Percentiles rank a stretch among this genome's conserved stretches.
Evolutionary conservation across 495 filamentous ascomycete genomes (phyloP).

Genomic region (Annulohypoxylon nitens): DNA sequence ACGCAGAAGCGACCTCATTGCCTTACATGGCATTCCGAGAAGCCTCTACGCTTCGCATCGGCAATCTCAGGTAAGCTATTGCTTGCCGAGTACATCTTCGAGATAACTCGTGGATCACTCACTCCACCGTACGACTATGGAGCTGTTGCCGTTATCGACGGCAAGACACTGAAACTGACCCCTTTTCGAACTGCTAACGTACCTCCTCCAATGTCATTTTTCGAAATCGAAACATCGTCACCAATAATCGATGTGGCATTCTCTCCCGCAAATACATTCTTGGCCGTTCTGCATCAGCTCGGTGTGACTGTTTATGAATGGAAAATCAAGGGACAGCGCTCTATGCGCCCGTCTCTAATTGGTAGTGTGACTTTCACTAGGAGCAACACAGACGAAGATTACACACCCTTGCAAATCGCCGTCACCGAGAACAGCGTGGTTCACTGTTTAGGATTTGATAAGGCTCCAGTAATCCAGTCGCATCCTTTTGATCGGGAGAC

Average conservation of each 20-base stretch:
- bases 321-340: conserved; percentile 63
- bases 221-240: conserved; percentile 73
- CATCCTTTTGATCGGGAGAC: conserved; percentile 44
- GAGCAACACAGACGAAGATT: conserved; percentile 32
- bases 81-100: conserved; percentile 76
- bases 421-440: conserved; percentile 48
- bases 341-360: conserved; percentile 49
- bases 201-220: conserved; percentile 91
- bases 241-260: conserved; percentile 82
- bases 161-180: conserved; percentile 83
- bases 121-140: conserved; percentile 82
- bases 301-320: conserved; percentile 75
- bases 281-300: conserved; percentile 77
- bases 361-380: conserved; percentile 45
- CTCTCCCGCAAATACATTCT: conserved; percentile 70
- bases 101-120: conserved; percentile 75
- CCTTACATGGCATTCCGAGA: conserved; percentile 87
- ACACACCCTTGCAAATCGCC: conserved; percentile 45
- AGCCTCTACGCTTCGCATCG: conserved; percentile 73
- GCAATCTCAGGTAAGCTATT: conserved; percentile 64
- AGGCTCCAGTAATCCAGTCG: conserved; percentile 44
- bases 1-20: conserved; percentile 50
- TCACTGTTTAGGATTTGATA: conserved; percentile 48
- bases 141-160: conserved; percentile 88
- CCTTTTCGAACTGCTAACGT: conserved; percentile 85